Conservation (phyloP, 768 basidiomycete genomes). For the Phlegmacium glaucopus region DNA sequence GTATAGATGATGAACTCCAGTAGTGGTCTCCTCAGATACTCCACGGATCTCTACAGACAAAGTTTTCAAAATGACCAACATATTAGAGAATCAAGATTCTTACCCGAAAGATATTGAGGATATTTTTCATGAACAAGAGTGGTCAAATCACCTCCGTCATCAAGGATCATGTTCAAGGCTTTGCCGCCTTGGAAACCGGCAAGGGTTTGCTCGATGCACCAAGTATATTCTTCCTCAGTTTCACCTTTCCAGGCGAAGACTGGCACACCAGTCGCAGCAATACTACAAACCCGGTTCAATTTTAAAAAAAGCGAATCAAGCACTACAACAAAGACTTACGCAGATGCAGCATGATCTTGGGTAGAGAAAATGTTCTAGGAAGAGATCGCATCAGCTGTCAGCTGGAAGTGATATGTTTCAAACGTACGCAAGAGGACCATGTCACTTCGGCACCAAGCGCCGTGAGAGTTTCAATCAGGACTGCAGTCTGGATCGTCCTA, state of each 20-base stretch:
- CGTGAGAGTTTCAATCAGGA: conserved; percentile 96
- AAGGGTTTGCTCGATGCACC: conserved; percentile 98
- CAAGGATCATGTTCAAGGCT: conserved; percentile 96
- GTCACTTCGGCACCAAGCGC: conserved; percentile 95
- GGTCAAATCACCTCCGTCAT: conserved; percentile 98
- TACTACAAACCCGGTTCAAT: conserved; percentile 41
- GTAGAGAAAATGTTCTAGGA: conserved; percentile 97
- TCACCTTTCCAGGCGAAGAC: conserved; percentile 99
- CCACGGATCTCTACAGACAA: conserved; percentile 70
- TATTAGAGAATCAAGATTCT: conserved; percentile 7
- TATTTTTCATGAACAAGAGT: conserved; percentile 93
- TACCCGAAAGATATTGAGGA: conserved; percentile 82
- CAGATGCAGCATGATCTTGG: conserved; percentile 98
- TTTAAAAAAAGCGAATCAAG: neutral
- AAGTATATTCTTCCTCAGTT: conserved; percentile 96
- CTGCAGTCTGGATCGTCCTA: conserved; percentile 98
- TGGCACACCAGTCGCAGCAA: conserved; percentile 96
- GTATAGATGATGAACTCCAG: conserved; percentile 99
- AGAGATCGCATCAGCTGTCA: neutral
- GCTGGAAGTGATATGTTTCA: neutral
- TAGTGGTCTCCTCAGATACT: conserved; percentile 98
- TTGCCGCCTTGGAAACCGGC: conserved; percentile 82
- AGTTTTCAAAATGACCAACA: neutral
- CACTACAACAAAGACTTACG: conserved; percentile 46
- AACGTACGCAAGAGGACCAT: conserved; percentile 94